These are phyloP conservation scores for Fusarium odoratissimum DNA, from an alignment of 2,329 filamentous ascomycete species.

Conservation along the genomic window DNA sequence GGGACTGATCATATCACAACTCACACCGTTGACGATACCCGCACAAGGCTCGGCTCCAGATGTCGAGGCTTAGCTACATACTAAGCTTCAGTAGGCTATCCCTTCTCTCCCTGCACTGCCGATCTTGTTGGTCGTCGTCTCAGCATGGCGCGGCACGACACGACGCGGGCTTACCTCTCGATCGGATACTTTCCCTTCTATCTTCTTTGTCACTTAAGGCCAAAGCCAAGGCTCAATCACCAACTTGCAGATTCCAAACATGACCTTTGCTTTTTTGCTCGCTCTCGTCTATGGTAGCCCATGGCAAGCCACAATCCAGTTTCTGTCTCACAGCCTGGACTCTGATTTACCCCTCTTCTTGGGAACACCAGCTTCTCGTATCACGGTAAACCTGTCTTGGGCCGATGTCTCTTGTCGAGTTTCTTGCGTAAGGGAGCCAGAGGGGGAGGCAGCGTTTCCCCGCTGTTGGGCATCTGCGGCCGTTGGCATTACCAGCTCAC, in stretches of 20 bases:
- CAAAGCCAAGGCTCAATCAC: constrained; percentile 12
- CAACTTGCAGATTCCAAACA: constrained; percentile 8
- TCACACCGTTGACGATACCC: constrained; percentile 2
- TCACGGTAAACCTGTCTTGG: constrained; percentile 1
- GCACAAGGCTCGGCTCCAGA: neutral
- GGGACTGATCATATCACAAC: neutral
- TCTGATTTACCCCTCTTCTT: constrained; percentile 12
- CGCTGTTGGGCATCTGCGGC: constrained; percentile 14
- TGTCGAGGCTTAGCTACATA: neutral
- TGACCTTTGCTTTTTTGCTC: neutral
- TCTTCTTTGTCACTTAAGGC: constrained; percentile 6
- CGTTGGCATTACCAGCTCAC: constrained; percentile 9
- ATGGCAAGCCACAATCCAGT: constrained; percentile 21
- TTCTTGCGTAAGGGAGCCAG: neutral
- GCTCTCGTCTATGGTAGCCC: constrained; percentile 14
- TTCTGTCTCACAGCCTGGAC: constrained; percentile 13
- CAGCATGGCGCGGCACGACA: constrained; percentile 19
- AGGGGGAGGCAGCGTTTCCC: neutral
- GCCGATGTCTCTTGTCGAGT: constrained; percentile 13
- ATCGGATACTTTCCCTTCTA: constrained; percentile 16
- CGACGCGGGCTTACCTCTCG: constrained; percentile 17
- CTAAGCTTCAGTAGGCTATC: neutral
- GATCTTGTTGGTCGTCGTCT: constrained; percentile 23
- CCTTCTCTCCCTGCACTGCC: constrained; percentile 4
- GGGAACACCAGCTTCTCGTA: neutral